Evolutionary conservation across 495 filamentous ascomycete species (phyloP), one percentile per base, ranked within the genome.

Genomic region (Neurospora sp.): DNA sequence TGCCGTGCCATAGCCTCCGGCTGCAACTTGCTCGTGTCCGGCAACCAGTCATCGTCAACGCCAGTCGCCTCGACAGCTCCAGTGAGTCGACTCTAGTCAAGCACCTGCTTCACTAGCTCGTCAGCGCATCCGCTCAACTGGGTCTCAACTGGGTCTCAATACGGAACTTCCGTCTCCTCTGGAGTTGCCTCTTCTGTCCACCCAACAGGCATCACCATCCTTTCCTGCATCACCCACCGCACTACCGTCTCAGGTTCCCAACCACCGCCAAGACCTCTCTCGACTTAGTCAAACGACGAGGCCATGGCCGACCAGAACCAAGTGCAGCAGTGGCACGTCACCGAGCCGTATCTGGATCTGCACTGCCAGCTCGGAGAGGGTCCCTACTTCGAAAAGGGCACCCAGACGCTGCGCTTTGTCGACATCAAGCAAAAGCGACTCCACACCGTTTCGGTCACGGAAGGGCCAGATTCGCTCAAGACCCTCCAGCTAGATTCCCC

Each of bases 361-460:
- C 84, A 90, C 70, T 94, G 92, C 79, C 85, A 83, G 16, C 85
- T 97, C 38, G 92, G 93, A 72, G 94, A 97, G 83, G 95, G 89
- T 2, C 94, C 94, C 16, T 94, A 88, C 83, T 92, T 91, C 81
- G 92, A 96, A 77, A 79, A 85, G 38, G 81, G 81, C 31, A 89
- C 86, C 47, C 87, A 93, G 75, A 88, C 88, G 73, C 87, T 97
- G 45, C 92, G 94, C 74, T 97, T 96, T 81, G 89, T 97, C 73
- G 94, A 98, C 83, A 96, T 97, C 81, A 92, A 90, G 81, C 88
- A 92, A 73, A 85, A 91, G 78, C 88, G 90, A 74, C 79, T 97
- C 47, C 94, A 96, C 82, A 83, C 84, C 40, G 85, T 97, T 72
- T 87, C 93, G 77, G 83, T 96, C n/a, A 82, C 79, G 41, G 81